phyloP scores from a whole-genome alignment of 2,329 filamentous ascomycete genomes.

The Diaporthe destruens region DNA sequence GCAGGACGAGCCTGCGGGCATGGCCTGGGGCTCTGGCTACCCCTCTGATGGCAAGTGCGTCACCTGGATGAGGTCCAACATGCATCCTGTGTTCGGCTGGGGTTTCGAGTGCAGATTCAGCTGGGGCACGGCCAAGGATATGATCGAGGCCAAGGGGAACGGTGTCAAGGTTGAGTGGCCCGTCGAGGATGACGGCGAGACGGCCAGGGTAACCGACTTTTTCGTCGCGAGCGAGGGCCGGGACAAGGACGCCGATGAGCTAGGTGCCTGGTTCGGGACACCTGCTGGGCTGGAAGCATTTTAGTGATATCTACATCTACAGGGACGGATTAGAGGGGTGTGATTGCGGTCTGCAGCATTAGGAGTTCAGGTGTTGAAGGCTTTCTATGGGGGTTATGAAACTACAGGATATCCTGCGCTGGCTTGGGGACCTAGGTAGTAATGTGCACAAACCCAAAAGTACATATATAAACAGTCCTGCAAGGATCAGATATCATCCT shows the following conservation, averaged over 20 bases:
- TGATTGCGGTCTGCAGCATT: slow-evolving; percentile 11
- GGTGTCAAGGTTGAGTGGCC: slow-evolving; percentile 88
- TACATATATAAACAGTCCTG: slow-evolving; percentile 35
- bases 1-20: slow-evolving; percentile 55
- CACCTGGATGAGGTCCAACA: slow-evolving; percentile 84
- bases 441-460: slow-evolving; percentile 20
- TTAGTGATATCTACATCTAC: slow-evolving; percentile 54
- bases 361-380: slow-evolving; percentile 37
- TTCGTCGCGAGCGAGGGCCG: slow-evolving; percentile 62
- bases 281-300: slow-evolving; percentile 78
- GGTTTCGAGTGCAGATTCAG: slow-evolving; percentile 92
- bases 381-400: slow-evolving; percentile 33
- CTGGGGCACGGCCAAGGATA: slow-evolving; percentile 94
- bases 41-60: slow-evolving; percentile 87
- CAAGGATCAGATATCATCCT: slow-evolving; percentile 63
- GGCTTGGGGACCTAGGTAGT: slow-evolving; percentile 23
- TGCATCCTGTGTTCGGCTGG: slow-evolving; percentile 97
- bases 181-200: slow-evolving; percentile 75
- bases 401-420: slow-evolving; percentile 38
- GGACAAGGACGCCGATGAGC: slow-evolving; percentile 70
- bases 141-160: slow-evolving; percentile 81
- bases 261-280: slow-evolving; percentile 86
- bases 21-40: slow-evolving; percentile 91
- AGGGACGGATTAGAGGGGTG: neutral
- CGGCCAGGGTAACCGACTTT: slow-evolving; percentile 81